phyloP scores from a whole-genome alignment of 1,284 basidiomycete genomes.

The Apiotrichum veenhuisii region DNA sequence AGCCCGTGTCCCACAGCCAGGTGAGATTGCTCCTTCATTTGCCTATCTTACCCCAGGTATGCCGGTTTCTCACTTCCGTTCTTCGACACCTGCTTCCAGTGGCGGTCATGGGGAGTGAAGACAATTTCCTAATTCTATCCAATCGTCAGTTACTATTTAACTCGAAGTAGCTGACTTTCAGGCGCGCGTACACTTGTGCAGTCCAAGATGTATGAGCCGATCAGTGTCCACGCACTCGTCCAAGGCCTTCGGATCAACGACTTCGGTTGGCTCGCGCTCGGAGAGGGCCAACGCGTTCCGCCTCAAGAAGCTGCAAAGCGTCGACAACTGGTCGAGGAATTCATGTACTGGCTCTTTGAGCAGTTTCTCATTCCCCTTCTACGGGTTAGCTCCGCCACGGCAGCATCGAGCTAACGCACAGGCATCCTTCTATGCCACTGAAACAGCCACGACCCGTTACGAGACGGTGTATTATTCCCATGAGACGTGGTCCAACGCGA shows the following conservation, averaged over 20 bases:
- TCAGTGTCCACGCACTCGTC: conserved; percentile 73
- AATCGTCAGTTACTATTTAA: conserved; percentile 54
- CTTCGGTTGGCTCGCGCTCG: conserved; percentile 69
- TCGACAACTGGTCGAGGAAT: conserved; percentile 72
- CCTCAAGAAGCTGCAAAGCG: conserved; percentile 69
- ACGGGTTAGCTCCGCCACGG: conserved; percentile 55
- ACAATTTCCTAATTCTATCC: conserved; percentile 64
- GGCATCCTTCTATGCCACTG: conserved; percentile 93
- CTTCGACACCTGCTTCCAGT: conserved; percentile 70
- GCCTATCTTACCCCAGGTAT: conserved; percentile 59
- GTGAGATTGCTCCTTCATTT: conserved; percentile 40
- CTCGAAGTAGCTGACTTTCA: conserved; percentile 42
- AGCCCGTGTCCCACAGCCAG: conserved; percentile 42
- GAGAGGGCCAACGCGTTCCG: conserved; percentile 45
- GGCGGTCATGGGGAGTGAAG: conserved; percentile 69
- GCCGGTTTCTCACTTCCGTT: conserved; percentile 61
- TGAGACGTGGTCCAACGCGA: conserved; percentile 85
- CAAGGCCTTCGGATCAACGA: conserved; percentile 73
- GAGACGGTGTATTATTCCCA: conserved; percentile 88
- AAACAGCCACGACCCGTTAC: conserved; percentile 83
- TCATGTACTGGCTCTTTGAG: conserved; percentile 90
- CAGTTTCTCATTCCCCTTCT: conserved; percentile 75
- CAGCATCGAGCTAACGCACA: conserved; percentile 40
- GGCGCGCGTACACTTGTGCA: conserved; percentile 69
- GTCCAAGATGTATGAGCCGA: conserved; percentile 71